Conservation (phyloP, 768 basidiomycete genomes). For the Lepiota subincarnata region DNA sequence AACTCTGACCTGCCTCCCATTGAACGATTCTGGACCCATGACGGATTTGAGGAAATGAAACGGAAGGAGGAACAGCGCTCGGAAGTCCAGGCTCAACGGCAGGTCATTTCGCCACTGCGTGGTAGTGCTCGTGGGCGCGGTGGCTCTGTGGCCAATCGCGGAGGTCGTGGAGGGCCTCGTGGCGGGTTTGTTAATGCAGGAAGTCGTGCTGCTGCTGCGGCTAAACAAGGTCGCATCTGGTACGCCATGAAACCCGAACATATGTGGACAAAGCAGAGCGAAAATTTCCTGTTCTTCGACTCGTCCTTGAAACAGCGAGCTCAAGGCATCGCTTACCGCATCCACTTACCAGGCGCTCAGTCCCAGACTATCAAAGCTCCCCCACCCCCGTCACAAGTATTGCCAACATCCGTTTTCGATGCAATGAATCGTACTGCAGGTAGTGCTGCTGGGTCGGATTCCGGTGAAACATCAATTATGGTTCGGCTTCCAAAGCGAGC, state of each 20-base stretch:
- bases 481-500: conserved; percentile 51
- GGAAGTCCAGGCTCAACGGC: conserved; percentile 21
- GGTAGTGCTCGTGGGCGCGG: conserved; percentile 48
- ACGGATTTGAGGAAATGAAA: conserved; percentile 87
- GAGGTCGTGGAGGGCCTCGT: conserved; percentile 41
- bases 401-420: conserved; percentile 11
- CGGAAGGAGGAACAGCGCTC: conserved; percentile 58
- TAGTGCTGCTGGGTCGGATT: conserved; percentile 28
- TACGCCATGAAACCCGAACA: conserved; percentile 74
- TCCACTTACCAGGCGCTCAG: conserved; percentile 57
- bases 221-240: conserved; percentile 50
- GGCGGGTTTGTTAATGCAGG: conserved; percentile 29
- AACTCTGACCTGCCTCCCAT: conserved; percentile 44
- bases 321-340: conserved; percentile 50
- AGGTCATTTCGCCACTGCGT: conserved; percentile 11
- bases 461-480: conserved; percentile 41
- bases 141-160: conserved; percentile 41
- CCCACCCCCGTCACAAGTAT: conserved; percentile 18
- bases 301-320: conserved; percentile 52
- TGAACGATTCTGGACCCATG: conserved; percentile 77
- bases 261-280: conserved; percentile 81
- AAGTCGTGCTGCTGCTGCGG: conserved; percentile 18
- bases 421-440: conserved; percentile 17
- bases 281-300: conserved; percentile 69
- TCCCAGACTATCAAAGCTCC: conserved; percentile 39